Evolutionary conservation across 768 basidiomycete species (phyloP), one percentile per base, ranked within the genome.

Genomic region (Tulasnella sp.): DNA sequence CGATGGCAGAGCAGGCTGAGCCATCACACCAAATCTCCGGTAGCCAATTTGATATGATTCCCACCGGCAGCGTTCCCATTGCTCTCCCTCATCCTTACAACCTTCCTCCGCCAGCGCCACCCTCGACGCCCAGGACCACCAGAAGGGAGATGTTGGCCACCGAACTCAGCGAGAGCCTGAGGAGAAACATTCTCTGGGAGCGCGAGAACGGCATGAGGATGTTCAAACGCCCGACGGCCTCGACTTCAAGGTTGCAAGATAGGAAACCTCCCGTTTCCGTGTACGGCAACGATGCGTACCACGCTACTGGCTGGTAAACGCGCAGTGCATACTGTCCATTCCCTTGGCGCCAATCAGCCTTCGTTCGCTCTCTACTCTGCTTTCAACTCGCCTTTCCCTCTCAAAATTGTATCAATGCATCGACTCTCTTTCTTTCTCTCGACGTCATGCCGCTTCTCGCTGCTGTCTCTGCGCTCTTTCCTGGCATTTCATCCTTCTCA

Each of bases 81-180:
- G 79, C 37, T 70, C 79, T 76, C 76, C 80, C 81, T 42, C 85
- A 88, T 82, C 91, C 92, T 7, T 93, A 93, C 84, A 92, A 93
- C 81, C 87, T 94, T 35, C 93, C 93, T 0, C 86, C 88, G 3
- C 86, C 87, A 0, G 85, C 86, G 5, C 85, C 89, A 23, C 93
- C 93, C 2, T 91, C 92, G 80, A 94, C 93, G 0, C 95, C 95
- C 0, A 90, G 92, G 46, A 94, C 95, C 61, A 95, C 94, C 3
- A 88, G 95, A 2, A 87, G 93, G 73, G 88, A 89, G 80, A 96
- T 96, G 93, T 86, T 96, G 70, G 87, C 90, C 77, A 92, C 91
- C 5, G 95, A 97, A 84, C 86, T 97, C 82, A 91, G 92, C 42
- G 95, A 97, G 84, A 92, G 91, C 78, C 84, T 97, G 80, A 87